A percentile compares a stretch with the other conserved stretches of the same genome.
These are phyloP conservation scores for Salinomyces thailandicus DNA, from an alignment of 2,329 filamentous ascomycete species.

Conservation along the genomic window DNA sequence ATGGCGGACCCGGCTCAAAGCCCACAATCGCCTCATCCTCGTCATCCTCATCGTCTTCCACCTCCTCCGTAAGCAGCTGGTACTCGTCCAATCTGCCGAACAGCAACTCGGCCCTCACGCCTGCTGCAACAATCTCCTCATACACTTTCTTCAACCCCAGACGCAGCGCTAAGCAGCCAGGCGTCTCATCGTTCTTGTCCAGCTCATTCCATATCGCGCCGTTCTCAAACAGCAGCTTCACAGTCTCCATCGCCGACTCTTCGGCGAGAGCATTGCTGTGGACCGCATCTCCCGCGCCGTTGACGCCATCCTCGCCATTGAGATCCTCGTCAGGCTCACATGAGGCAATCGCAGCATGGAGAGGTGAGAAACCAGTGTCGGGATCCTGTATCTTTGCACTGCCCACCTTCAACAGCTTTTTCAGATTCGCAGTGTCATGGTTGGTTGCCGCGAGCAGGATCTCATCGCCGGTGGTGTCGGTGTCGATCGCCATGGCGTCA, in stretches of 20 bases:
- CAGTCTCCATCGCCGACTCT: constrained; percentile 54
- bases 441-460: constrained; percentile 57
- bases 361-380: constrained; percentile 72
- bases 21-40: constrained; percentile 24
- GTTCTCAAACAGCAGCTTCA: constrained; percentile 69
- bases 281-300: constrained; percentile 25
- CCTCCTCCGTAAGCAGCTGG: constrained; percentile 54
- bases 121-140: constrained; percentile 74
- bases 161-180: constrained; percentile 69
- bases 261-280: constrained; percentile 30
- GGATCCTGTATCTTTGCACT: constrained; percentile 71
- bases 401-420: constrained; percentile 53
- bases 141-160: constrained; percentile 64
- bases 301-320: constrained; percentile 16
- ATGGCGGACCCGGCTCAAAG: constrained; percentile 19
- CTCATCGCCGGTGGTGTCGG: constrained; percentile 42
- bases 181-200: constrained; percentile 76
- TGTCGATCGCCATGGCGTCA: constrained; percentile 13
- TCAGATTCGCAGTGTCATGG: constrained; percentile 58
- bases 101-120: constrained; percentile 79
- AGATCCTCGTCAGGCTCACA: constrained; percentile 36
- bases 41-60: constrained; percentile 38
- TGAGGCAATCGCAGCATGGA: constrained; percentile 78
- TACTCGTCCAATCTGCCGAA: constrained; percentile 75
- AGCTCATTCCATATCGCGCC: constrained; percentile 98